Evolutionary conservation across 2,329 filamentous ascomycete species (phyloP).

Genomic region (Pleoardoris graminearum): DNA sequence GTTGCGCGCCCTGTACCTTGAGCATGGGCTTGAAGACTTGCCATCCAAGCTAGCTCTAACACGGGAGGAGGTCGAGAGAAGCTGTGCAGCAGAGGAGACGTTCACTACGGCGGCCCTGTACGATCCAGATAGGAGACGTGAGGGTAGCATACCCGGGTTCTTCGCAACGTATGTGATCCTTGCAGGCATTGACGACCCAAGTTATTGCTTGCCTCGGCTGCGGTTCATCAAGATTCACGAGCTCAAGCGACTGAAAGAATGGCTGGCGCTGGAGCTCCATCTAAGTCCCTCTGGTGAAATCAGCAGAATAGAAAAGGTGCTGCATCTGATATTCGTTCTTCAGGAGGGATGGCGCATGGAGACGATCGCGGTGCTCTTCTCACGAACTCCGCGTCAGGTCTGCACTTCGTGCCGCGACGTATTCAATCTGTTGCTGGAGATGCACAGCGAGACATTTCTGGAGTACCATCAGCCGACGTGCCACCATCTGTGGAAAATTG

Average conservation of each 20-base stretch:
- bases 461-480: slow-evolving; percentile 15
- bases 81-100: slow-evolving; percentile 22
- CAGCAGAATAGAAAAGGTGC: slow-evolving; percentile 31
- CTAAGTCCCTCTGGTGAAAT: slow-evolving; percentile 21
- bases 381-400: slow-evolving; percentile 31
- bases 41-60: slow-evolving; percentile 7
- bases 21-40: slow-evolving; percentile 8
- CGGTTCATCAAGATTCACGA: slow-evolving; percentile 33
- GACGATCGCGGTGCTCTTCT: slow-evolving; percentile 33
- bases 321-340: slow-evolving; percentile 32
- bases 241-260: slow-evolving; percentile 25
- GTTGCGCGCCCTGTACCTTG: background rate
- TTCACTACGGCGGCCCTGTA: slow-evolving; percentile 10
- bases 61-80: slow-evolving; percentile 17
- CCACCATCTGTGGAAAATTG: slow-evolving; percentile 26
- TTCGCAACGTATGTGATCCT: slow-evolving; percentile 25
- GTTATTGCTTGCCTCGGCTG: slow-evolving; percentile 25
- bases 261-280: slow-evolving; percentile 19
- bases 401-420: slow-evolving; percentile 28
- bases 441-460: slow-evolving; percentile 29
- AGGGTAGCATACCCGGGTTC: slow-evolving; percentile 25
- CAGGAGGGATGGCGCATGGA: slow-evolving; percentile 34
- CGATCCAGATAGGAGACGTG: slow-evolving; percentile 21
- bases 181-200: slow-evolving; percentile 18
- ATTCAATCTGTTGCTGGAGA: slow-evolving; percentile 27